Base-by-base conservation (phyloP, 768 basidiomycete species). In the Tricholoma furcatifolium region DNA sequence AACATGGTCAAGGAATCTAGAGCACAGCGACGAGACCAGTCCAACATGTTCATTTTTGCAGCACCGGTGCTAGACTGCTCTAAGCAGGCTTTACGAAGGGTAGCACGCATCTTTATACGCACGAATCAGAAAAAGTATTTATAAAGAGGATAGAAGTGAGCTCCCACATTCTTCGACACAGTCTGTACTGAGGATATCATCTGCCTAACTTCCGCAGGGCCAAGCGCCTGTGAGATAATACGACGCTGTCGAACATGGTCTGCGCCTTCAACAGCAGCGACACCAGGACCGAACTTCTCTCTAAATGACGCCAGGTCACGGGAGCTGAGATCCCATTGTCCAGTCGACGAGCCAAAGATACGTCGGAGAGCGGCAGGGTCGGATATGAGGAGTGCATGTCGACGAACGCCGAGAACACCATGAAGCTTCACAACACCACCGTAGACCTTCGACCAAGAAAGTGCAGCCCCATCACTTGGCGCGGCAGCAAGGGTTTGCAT, bases 201-300 rank as follows among this genome's bases (percentile, higher is more conserved):
- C 9, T 27, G 36, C 17, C 50, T 42, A 18, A 51, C 50, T 43
- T 51, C 50, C 18, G 50, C 17, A 35, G 50, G 50, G 24, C 39
- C 43, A 8, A 51, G 42, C 2, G 50, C 50, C 50, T 51, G 50
- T 11, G 43, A 43, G 23, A 51, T 21, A 34, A 51, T 20, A 27
- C 50, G 50, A 10, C 50, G 50, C n/a, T 51, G 50, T 10, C 50
- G 41, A 38, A 44, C 43, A 38, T 51, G 50, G 36, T 51, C 50
- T 36, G 50, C 42, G 15, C 50, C 50, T 44, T 51, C 50, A 9
- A 51, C 50, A 36, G 50, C 50, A 23, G 50, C 50, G 42, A 51
- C 21, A 9, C 50, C 50, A 6, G 50, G 50, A 3, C 50, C 50
- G 36, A 51, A 51, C 50, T 51, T 51, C 32, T 43, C 42, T 41